Percentiles rank a stretch among this genome's conserved stretches.
These are phyloP conservation scores for Trichomonas tenax DNA, from an alignment of 208 protist genomes.

Conservation along the genomic window DNA sequence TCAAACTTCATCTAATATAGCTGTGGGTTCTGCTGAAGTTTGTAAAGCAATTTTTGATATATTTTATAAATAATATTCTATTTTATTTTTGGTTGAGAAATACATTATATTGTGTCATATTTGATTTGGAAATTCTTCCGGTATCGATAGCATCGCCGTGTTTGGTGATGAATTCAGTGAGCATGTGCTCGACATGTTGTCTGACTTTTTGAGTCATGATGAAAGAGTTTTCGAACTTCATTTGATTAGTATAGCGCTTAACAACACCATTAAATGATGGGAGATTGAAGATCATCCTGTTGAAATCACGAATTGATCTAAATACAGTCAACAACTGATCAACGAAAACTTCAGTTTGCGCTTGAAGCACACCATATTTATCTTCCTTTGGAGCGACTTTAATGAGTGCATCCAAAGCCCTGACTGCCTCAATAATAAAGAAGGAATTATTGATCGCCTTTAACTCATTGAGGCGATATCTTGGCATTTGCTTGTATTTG, in stretches of 20 bases:
- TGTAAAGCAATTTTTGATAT: too few relatives aligned
- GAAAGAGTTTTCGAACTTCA: background rate
- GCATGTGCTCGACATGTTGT: background rate
- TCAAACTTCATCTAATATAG: too few relatives aligned
- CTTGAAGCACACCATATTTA: background rate
- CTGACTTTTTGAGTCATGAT: background rate
- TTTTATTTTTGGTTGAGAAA: too few relatives aligned
- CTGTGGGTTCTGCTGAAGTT: too few relatives aligned
- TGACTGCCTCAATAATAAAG: background rate
- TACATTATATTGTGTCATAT: too few relatives aligned
- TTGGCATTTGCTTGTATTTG: too few relatives aligned
- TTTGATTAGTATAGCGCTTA: background rate
- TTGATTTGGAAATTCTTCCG: too few relatives aligned
- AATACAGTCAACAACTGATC: background rate
- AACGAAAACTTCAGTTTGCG: background rate
- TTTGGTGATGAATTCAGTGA: background rate
- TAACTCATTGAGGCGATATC: background rate
- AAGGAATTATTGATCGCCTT: background rate
- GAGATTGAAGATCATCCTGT: background rate
- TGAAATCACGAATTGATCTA: background rate
- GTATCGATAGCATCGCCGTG: background rate
- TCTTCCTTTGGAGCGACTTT: background rate
- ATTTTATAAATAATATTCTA: too few relatives aligned
- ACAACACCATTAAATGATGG: background rate
- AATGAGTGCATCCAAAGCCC: background rate